Evolutionary conservation across 768 basidiomycete species (phyloP), one percentile per base, ranked within the genome.

Genomic region (Stropharia rugosoannulata): DNA sequence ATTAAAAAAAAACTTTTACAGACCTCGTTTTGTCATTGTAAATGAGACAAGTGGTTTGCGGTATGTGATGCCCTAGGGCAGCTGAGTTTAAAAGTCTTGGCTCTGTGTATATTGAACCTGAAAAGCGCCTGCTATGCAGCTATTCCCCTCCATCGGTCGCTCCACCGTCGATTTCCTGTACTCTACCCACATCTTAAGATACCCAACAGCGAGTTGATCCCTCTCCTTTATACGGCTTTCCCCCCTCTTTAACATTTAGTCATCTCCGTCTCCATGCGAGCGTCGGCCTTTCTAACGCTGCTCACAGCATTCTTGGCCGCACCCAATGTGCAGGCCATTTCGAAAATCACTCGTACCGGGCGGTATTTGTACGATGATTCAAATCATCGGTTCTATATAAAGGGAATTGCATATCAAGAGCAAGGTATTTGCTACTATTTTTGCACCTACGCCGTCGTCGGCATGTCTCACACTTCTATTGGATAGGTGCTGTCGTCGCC

Each of bases 331-430:
- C 66, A 74, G n/a, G 90, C 90, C 55, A 76, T 95, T 42, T 78
- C 83, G 35, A 78, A 81, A 54, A 79, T 97, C 62, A 77, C 86
- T 38, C 81, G 91, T 42, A 67, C 75, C 27, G 93, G 91, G 35
- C 82, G 84, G 64, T 96, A 94, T 68, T 84, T 96, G 41, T 96
- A 94, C 71, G 81, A 80, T 39, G 80, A 80, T 3, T 80, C 84
- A 48, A 91, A 92, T 3, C 85, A 67, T 38, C 74, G 95, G 51
- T 96, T 95, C 73, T 95, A 85, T 72, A 89, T 97, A 73, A 93
- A 91, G 70, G 92, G 91, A 51, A 73, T 93, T 53, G 89, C 90
- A 11, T 94, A 94, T 71, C 91, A 93, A 68, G 77, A 82, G 57
- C 90, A 93, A 73, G 93, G 94, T 84, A 58, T 15, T n/a, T 25